Percentiles rank a stretch among this genome's conserved stretches.
Evolutionary conservation across 2,329 filamentous ascomycete genomes (phyloP).

Genomic region (Cladosporium phlei): DNA sequence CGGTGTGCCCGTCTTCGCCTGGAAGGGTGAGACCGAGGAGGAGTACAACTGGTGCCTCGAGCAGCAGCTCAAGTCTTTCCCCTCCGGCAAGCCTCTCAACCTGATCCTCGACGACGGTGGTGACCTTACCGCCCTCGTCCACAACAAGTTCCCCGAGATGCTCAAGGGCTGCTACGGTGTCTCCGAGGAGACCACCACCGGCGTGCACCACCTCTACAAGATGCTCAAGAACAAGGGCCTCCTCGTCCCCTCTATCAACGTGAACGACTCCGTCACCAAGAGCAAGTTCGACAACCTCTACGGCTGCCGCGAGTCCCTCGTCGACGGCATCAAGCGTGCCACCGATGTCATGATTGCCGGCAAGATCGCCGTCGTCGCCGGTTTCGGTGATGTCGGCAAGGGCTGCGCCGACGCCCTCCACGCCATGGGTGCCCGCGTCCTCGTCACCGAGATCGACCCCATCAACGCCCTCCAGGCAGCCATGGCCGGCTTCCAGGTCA

Average conservation of each 20-base stretch:
- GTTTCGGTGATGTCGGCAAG: constrained; percentile 99
- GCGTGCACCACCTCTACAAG: constrained; percentile 98
- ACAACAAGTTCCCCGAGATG: constrained; percentile 98
- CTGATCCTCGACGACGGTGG: constrained; percentile 98
- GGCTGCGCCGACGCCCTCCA: constrained; percentile 93
- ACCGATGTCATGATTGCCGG: constrained; percentile 99
- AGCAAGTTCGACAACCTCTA: constrained; percentile 99
- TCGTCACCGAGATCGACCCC: constrained; percentile 95
- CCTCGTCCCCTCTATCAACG: constrained; percentile 93
- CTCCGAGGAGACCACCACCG: constrained; percentile 98
- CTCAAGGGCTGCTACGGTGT: constrained; percentile 97
- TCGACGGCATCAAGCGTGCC: constrained; percentile 99
- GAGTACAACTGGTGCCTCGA: constrained; percentile 99
- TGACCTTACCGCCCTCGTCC: constrained; percentile 91
- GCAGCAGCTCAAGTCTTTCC: constrained; percentile 96
- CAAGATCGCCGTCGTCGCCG: constrained; percentile 95
- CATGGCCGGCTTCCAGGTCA: constrained; percentile 94
- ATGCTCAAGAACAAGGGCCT: constrained; percentile 86
- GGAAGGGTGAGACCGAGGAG: constrained; percentile 95
- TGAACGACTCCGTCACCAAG: constrained; percentile 99
- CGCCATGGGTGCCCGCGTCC: constrained; percentile 93
- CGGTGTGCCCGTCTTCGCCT: constrained; percentile 82
- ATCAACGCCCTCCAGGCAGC: constrained; percentile 99
- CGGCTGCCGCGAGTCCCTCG: constrained; percentile 96
- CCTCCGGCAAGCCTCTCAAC: constrained; percentile 94